Evolutionary conservation across 176 grass and related monocot genomes (phyloP).

Genomic region (Zoysia pacifica): DNA sequence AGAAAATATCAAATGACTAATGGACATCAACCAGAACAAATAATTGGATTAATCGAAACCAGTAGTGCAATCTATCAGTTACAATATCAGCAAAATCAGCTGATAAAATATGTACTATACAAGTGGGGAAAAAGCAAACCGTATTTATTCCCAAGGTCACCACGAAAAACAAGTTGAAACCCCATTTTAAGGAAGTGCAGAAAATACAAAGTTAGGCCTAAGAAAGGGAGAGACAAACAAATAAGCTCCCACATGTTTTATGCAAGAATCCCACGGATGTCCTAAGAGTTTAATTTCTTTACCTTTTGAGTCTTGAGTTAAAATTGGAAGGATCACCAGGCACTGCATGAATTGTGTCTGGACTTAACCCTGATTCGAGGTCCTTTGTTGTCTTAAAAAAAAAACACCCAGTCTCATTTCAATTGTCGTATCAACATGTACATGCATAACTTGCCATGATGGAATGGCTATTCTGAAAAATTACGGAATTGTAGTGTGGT

Average conservation of each 20-base stretch:
- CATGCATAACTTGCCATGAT: not conserved
- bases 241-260: not conserved
- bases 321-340: not conserved
- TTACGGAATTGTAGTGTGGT: not conserved
- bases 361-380: not conserved
- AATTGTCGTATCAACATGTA: not conserved
- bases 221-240: not conserved
- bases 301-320: not conserved
- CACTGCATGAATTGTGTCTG: not conserved
- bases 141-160: conserved; percentile 13
- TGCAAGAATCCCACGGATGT: not conserved
- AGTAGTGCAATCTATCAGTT: not conserved
- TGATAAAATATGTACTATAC: not conserved
- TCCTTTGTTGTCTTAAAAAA: not conserved
- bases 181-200: not conserved
- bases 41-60: not conserved
- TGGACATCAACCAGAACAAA: conserved; percentile 15
- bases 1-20: not conserved
- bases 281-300: not conserved
- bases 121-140: not conserved
- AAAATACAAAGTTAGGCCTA: not conserved
- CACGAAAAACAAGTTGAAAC: not conserved
- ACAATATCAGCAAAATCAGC: not conserved
- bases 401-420: not conserved
- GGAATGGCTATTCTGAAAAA: not conserved